phyloP scores from a whole-genome alignment of 371 early-diverging fungal species.

The Actinomortierella ambigua region DNA sequence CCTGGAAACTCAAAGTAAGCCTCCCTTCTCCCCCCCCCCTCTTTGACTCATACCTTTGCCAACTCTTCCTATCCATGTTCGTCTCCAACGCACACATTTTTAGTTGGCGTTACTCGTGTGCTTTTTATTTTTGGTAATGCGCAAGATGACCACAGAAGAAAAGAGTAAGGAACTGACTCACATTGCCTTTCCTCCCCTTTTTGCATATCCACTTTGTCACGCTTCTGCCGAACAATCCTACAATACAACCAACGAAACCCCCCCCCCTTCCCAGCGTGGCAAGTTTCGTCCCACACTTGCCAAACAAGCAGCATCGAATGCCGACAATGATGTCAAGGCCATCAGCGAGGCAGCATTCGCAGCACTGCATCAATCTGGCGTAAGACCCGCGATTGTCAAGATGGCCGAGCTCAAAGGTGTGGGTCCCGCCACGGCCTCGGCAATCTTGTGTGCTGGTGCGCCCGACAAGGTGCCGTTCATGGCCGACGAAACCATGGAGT shows the following conservation, averaged over 20 bases:
- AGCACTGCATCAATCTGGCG: not conserved
- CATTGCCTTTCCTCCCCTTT: no score
- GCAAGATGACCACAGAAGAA: no score
- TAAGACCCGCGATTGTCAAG: conserved; percentile 29
- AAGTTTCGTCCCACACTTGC: conserved; percentile 39
- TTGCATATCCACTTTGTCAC: no score
- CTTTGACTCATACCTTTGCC: not conserved
- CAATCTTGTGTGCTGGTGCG: conserved; percentile 35
- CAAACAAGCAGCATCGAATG: conserved; percentile 23
- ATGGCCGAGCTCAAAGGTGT: conserved; percentile 45
- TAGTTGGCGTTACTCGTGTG: no score
- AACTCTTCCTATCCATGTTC: not conserved
- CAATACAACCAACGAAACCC: no score
- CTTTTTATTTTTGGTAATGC: no score
- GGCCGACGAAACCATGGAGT: conserved; percentile 46
- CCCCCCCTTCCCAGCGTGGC: no score
- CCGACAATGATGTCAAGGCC: conserved; percentile 22
- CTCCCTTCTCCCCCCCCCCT: not conserved
- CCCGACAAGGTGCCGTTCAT: conserved; percentile 39
- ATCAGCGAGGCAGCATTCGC: conserved; percentile 29
- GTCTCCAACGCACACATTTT: no score
- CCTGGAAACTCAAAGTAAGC: conserved; percentile 42
- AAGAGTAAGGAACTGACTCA: no score
- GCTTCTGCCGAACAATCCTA: no score
- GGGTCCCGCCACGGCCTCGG: conserved; percentile 44